phyloP scores from a whole-genome alignment of 2,329 filamentous ascomycete species.

The Triangularia setosa region DNA sequence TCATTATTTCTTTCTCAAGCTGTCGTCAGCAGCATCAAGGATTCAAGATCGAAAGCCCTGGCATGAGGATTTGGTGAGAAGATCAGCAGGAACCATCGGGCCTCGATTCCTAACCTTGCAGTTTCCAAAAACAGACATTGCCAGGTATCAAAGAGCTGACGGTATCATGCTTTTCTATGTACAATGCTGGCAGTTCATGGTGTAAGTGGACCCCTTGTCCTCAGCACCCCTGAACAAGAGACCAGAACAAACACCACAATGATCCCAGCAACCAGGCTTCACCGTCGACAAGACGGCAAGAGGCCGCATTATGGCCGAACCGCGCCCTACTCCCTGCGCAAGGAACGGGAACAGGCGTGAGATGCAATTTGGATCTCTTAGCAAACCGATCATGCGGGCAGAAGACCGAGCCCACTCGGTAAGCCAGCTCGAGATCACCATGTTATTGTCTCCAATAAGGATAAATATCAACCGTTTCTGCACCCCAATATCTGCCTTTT shows the following conservation, averaged over 20 bases:
- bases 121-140: background rate
- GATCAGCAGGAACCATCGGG: background rate
- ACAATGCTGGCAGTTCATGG: background rate
- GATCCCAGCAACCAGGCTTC: slow-evolving; percentile 5
- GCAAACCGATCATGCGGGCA: background rate
- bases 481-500: background rate
- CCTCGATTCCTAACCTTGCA: background rate
- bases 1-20: background rate
- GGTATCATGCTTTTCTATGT: background rate
- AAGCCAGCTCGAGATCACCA: slow-evolving; percentile 2
- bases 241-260: background rate
- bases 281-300: background rate
- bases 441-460: slow-evolving; percentile 6
- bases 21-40: background rate
- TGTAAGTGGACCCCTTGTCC: slow-evolving; percentile 5
- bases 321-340: background rate
- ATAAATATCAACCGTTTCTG: slow-evolving; percentile 7
- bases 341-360: background rate
- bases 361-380: slow-evolving; percentile 1
- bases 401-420: background rate
- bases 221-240: background rate
- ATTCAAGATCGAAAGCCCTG: background rate
- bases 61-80: background rate
- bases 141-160: background rate
- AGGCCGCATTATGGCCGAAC: background rate